Conservation (phyloP, 495 filamentous ascomycete genomes). For the Tuber melanosporum region DNA sequence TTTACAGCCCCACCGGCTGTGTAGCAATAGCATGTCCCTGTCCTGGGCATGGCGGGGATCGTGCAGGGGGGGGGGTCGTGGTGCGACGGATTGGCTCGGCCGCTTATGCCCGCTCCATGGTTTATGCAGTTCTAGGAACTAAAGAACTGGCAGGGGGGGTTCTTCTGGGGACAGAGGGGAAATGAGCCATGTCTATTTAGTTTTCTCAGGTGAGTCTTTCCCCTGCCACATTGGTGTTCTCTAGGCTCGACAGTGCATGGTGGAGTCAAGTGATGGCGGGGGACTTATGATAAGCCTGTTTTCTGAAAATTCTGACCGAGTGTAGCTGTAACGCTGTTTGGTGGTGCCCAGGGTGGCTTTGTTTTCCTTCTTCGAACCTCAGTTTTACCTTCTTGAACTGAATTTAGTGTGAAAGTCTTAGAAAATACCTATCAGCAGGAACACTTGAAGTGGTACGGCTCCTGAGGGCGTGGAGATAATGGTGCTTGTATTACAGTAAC, state of each 20-base stretch:
- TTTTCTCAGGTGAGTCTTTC: slow-evolving; percentile 53
- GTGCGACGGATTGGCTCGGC: slow-evolving; percentile 44
- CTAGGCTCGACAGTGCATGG: background rate
- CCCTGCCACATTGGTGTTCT: background rate
- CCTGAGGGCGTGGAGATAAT: too few species aligned
- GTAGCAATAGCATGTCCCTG: slow-evolving; percentile 53
- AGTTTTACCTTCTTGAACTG: too few species aligned
- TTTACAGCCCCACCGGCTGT: slow-evolving; percentile 58
- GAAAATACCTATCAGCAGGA: too few species aligned
- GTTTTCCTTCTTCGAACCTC: too few species aligned
- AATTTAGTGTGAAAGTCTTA: too few species aligned
- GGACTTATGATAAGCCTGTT: too few species aligned
- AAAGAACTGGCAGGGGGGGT: slow-evolving; percentile 47
- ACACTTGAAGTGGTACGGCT: too few species aligned
- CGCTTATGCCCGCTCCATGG: slow-evolving; percentile 47
- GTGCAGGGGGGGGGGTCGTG: slow-evolving; percentile 48
- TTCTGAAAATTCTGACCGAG: too few species aligned
- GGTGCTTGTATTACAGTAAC: too few species aligned
- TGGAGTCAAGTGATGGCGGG: too few species aligned
- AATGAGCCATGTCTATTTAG: slow-evolving; percentile 49
- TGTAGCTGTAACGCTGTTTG: too few species aligned
- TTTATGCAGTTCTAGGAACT: slow-evolving; percentile 45
- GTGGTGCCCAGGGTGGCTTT: too few species aligned
- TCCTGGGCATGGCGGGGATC: slow-evolving; percentile 48
- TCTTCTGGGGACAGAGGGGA: slow-evolving; percentile 47